Evolutionary conservation across 192 early-diverging fungal species (phyloP).

Genomic region (Coemansia sp.): DNA sequence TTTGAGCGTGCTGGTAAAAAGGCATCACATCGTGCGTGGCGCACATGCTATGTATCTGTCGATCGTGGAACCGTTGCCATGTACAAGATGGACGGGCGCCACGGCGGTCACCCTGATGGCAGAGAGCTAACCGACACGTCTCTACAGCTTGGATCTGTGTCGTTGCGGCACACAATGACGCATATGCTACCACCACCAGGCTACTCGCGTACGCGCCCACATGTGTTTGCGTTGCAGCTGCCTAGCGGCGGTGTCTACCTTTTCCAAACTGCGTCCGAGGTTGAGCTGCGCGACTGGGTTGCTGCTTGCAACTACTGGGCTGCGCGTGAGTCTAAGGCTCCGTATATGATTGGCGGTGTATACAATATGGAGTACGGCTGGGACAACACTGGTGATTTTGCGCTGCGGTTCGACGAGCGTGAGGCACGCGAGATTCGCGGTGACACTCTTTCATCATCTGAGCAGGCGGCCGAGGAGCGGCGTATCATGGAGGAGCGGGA

Average conservation of each 20-base stretch:
- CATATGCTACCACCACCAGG: conserved; percentile 83
- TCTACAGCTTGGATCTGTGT: conserved; percentile 54
- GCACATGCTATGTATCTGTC: conserved; percentile 71
- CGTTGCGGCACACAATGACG: conserved; percentile 79
- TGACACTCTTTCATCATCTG: conserved; percentile 24
- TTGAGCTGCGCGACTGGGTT: conserved; percentile 80
- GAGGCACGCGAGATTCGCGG: conserved; percentile 42
- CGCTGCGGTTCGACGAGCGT: conserved; percentile 45
- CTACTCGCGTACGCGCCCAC: conserved; percentile 69
- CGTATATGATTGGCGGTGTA: conserved; percentile 76
- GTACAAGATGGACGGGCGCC: conserved; percentile 69
- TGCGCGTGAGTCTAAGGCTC: conserved; percentile 84
- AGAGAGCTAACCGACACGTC: conserved; percentile 55
- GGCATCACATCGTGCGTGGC: conserved; percentile 84
- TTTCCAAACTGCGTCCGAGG: conserved; percentile 76
- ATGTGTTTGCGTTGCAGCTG: conserved; percentile 85
- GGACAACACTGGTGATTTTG: conserved; percentile 60
- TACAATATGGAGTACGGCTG: conserved; percentile 95
- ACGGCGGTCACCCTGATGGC: conserved; percentile 43
- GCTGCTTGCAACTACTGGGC: conserved; percentile 93
- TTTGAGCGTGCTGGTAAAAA: conserved; percentile 73
- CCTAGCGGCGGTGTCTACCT: conserved; percentile 81
- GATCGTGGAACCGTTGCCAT: conserved; percentile 77
- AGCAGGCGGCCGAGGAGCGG: conserved; percentile 38
- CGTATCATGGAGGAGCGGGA: conserved; percentile 44